Base-by-base conservation (phyloP, 495 filamentous ascomycete species). In the Penicillium waksmanii region DNA sequence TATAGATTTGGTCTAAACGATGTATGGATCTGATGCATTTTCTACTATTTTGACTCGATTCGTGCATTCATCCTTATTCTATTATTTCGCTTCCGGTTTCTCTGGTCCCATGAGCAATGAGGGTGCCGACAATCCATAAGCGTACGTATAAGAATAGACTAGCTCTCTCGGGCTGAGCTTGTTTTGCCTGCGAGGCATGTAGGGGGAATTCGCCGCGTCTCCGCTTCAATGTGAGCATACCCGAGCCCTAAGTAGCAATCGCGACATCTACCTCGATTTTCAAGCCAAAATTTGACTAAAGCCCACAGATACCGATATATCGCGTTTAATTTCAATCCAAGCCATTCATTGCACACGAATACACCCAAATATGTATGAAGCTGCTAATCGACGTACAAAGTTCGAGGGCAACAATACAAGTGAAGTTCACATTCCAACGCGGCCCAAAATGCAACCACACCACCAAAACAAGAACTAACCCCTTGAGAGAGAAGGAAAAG, bases 351-450 rank as follows among this genome's bases (percentile, higher is more conserved):
- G 8, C 27, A 31, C 8, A 31, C 27, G 27, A 3, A 23, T 23
- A 31, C 27, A 31, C 8, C 27, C 3, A 9, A 31, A 4, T 6
- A 31, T 31, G 5, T 31, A 44, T 44, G 42, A 43, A 19, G 15
- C 9, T 27, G 9, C 1, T 48, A 48, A 23, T 48, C 10, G 46
- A 31, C 10, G 23, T 48, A 4, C 15, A 19, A 17, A n/a, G 3
- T 18, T 1, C 11, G 21, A 12, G 46, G 9, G 10, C 18, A 12
- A 48, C 12, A 31, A 27, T 25, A 25, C 46, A 18, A 13, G n/a
- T 46, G 17, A 48, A 48, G 46, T 3, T 3, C 19, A 48, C 46
- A 48, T 48, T 48, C 46, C 46, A 48, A 27, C 46, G 46, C 46
- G 46, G 10, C 15, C 46, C 46, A 48, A 48, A 25, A 48, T 48